Percentiles rank a stretch among this genome's conserved stretches.
Evolutionary conservation across 1,284 basidiomycete species (phyloP).

Genomic region (Leucoagaricus sp.): DNA sequence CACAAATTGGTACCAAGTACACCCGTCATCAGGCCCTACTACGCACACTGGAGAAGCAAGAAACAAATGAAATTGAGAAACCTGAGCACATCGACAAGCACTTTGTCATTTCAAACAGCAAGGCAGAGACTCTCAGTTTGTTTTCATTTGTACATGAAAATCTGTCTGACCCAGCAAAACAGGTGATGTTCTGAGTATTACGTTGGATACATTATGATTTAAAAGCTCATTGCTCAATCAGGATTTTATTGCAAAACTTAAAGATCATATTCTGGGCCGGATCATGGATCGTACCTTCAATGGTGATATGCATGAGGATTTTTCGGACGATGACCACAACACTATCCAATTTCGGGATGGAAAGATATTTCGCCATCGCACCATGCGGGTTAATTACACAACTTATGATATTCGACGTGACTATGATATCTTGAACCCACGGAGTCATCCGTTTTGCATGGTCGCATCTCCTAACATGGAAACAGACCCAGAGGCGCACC

Average conservation of each 20-base stretch:
- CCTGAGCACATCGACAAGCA: constrained; percentile 7
- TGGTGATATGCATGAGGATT: constrained; percentile 26
- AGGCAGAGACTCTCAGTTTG: constrained; percentile 15
- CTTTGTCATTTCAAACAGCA: constrained; percentile 15
- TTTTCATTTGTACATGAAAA: constrained; percentile 3
- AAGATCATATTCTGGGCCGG: constrained; percentile 30
- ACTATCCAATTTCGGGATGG: constrained; percentile 26
- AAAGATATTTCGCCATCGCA: constrained; percentile 32
- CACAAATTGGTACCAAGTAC: constrained; percentile 20
- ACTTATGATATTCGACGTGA: constrained; percentile 42
- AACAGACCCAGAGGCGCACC: not conserved
- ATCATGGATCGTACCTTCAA: constrained; percentile 25
- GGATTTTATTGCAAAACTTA: constrained; percentile 28
- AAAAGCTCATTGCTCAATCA: not conserved
- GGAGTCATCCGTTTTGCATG: constrained; percentile 35
- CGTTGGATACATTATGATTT: no score
- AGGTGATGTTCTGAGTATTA: constrained; percentile 7
- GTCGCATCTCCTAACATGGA: constrained; percentile 21
- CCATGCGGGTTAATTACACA: constrained; percentile 41
- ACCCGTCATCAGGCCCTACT: not conserved
- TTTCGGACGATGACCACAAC: constrained; percentile 26
- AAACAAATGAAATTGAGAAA: not conserved
- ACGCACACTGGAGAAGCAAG: not conserved
- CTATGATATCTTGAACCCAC: constrained; percentile 40
- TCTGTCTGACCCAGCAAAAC: constrained; percentile 17